Percentiles rank a stretch among this genome's conserved stretches.
These are phyloP conservation scores for Aurantiochytrium sp. DNA, from an alignment of 108 stramenopile genomes.

Conservation along the genomic window DNA sequence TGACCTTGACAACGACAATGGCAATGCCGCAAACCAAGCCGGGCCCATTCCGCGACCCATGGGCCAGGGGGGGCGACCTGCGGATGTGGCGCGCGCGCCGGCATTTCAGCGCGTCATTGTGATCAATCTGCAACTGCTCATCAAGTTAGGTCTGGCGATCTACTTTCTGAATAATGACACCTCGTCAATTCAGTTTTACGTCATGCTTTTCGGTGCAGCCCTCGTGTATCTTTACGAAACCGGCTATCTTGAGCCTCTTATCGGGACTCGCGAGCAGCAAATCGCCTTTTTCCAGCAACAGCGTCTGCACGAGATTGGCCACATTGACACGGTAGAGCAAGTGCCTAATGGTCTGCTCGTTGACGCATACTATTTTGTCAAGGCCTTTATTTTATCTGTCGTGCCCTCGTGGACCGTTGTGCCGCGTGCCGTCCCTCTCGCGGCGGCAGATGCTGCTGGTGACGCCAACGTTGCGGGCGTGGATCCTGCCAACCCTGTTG, in stretches of 20 bases:
- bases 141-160: neutral
- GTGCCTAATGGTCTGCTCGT: neutral
- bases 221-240: neutral
- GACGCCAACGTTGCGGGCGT: no score
- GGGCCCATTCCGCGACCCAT: neutral
- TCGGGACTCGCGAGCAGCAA: constrained; percentile 1
- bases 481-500: no score
- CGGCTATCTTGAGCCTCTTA: neutral
- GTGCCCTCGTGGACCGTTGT: neutral
- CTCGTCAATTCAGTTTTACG: neutral
- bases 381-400: neutral
- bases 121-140: neutral
- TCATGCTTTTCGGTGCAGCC: neutral
- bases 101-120: constrained; percentile 1
- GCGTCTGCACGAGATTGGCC: neutral
- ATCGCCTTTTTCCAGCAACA: neutral
- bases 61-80: neutral
- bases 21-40: no score
- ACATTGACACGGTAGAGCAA: neutral
- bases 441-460: neutral
- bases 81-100: neutral
- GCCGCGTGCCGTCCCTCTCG: neutral
- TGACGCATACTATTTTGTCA: neutral
- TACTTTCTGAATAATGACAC: constrained; percentile 11
- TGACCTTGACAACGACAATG: no score